Conservation (phyloP, 176 grass and related monocot species). For the Musa schizocarpa region DNA sequence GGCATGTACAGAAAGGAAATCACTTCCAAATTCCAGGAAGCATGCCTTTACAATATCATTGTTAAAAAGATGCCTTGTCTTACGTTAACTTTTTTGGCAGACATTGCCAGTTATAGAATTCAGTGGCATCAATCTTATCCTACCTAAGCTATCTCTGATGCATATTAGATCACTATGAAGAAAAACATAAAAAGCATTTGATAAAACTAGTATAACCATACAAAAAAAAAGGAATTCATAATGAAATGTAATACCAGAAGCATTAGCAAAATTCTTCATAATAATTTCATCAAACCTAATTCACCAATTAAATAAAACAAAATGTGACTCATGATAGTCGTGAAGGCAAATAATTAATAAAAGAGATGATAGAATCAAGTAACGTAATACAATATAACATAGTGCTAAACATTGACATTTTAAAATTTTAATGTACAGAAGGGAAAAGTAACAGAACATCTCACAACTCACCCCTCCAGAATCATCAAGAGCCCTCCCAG, state of each 20-base stretch:
- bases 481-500: conserved; percentile 22
- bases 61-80: not conserved
- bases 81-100: no score
- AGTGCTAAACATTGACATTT: not conserved
- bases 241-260: not conserved
- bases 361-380: not conserved
- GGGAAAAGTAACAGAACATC: not conserved
- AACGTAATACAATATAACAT: not conserved
- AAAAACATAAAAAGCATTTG: conserved; percentile 3
- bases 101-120: no score
- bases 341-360: not conserved
- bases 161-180: not conserved
- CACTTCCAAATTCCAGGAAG: not conserved
- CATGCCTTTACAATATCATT: not conserved
- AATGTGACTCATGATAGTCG: not conserved
- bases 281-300: not conserved
- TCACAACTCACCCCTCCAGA: conserved; percentile 32
- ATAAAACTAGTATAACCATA: not conserved
- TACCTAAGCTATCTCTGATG: not conserved
- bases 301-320: not conserved
- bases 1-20: not conserved
- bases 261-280: not conserved
- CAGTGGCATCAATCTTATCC: not conserved
- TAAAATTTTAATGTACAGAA: no score
- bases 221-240: not conserved